Base-by-base conservation (phyloP, 768 basidiomycete species). In the Russula brevipes region DNA sequence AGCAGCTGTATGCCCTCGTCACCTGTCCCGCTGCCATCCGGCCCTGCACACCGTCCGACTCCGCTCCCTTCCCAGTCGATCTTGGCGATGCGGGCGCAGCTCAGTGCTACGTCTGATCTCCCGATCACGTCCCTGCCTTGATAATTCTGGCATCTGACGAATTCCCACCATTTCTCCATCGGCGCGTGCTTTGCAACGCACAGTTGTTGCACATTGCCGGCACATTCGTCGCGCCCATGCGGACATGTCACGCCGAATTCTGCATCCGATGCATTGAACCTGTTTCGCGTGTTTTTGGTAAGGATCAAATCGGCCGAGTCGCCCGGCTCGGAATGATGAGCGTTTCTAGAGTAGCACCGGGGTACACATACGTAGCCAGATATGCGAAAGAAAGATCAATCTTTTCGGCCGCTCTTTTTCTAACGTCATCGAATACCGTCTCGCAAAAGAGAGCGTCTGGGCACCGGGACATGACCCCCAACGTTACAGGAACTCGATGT, bases 361-460 rank as follows among this genome's bases (percentile, higher is more conserved):
- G 24, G 24, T 24, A 12, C 62, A 78, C 86, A 70, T 73, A 90
- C 93, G 74, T 80, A 59, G 84, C 92, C 53, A 95, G 80, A 71
- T 89, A 95, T 36, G 85, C 78, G 56, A 94, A 72, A 2, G 81
- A 80, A 7, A 95, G 70, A 65, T 89, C 79, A 50, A 94, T 77
- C 74, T 88, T 89, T 66, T 81, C 76, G 3, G 74, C 73, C 1
- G 88, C 87, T 56, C 80, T 78, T 53, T 80, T 75, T 30, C 93
- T 73, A 36, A 94, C 90, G 24, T 81, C 75, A 70, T 91, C 83
- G 73, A 94, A 91, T 0, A 88, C 77, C 5, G 80, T 75, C 73
- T 96, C 94, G 71, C 92, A 94, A 12, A 89, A 68, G 42, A 91
- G 72, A 46, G 94, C 92, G 70, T 96, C 93, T 0, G 92, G 91